Evolutionary conservation across 345 rosid genomes (phyloP).

Genomic region (Eutrema japonicum): DNA sequence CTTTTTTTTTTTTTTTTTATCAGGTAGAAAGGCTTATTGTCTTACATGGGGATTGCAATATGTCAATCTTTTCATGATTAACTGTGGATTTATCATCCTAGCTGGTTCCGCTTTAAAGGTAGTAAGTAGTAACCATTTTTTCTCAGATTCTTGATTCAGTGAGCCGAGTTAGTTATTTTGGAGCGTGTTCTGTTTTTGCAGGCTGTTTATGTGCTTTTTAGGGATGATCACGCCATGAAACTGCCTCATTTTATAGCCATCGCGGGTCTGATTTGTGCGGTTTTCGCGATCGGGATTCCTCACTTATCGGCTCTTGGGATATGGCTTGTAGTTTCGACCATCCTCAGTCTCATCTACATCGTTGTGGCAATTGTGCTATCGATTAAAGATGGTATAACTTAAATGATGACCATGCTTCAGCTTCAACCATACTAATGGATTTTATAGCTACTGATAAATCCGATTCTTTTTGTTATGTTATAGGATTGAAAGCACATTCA

Average conservation of each 20-base stretch:
- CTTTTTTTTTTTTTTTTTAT: background rate
- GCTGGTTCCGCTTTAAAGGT: constrained; percentile 89
- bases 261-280: constrained; percentile 54
- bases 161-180: constrained; percentile 16
- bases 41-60: constrained; percentile 78
- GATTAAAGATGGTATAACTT: constrained; percentile 61
- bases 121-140: constrained; percentile 41
- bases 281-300: constrained; percentile 82
- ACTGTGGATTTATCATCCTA: constrained; percentile 73
- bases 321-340: constrained; percentile 86
- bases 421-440: background rate
- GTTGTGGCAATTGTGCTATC: constrained; percentile 61
- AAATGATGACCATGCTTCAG: constrained; percentile 12
- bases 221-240: constrained; percentile 53
- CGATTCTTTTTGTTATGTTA: background rate
- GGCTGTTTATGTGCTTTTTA: constrained; percentile 62
- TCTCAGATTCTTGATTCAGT: constrained; percentile 7
- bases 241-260: constrained; percentile 62
- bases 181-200: constrained; percentile 34
- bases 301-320: constrained; percentile 79
- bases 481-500: constrained; percentile 65
- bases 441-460: background rate
- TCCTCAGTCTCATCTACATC: constrained; percentile 65
- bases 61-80: constrained; percentile 82
- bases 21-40: constrained; percentile 72